These are phyloP conservation scores for Jackrogersella minutella DNA, from an alignment of 495 filamentous ascomycete genomes.

Conservation along the genomic window DNA sequence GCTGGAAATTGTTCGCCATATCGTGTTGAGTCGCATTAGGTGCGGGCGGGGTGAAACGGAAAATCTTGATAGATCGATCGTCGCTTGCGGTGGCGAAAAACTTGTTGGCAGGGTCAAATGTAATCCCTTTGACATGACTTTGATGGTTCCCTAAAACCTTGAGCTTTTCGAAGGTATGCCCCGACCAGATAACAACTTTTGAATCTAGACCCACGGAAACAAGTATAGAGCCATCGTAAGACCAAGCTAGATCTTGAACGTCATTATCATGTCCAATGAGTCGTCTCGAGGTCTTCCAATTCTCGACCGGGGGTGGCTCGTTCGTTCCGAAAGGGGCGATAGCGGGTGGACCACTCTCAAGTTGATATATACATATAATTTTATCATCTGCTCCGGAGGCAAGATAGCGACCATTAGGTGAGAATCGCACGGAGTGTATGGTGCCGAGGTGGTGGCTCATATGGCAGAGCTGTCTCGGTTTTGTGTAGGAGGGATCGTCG, in stretches of 20 bases:
- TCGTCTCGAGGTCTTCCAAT: slow-evolving; percentile 92
- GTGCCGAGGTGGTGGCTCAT: slow-evolving; percentile 98
- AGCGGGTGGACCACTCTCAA: slow-evolving; percentile 80
- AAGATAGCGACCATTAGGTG: slow-evolving; percentile 88
- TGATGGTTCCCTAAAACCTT: slow-evolving; percentile 91
- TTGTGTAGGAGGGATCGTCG: slow-evolving; percentile 69
- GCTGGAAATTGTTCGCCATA: slow-evolving; percentile 91
- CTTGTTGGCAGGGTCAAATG: slow-evolving; percentile 98
- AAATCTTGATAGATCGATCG: slow-evolving; percentile 95
- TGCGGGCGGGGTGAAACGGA: slow-evolving; percentile 87
- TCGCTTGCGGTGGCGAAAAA: slow-evolving; percentile 99
- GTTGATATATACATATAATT: slow-evolving; percentile 93
- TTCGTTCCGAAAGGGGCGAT: slow-evolving; percentile 70
- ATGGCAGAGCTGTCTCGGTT: slow-evolving; percentile 93
- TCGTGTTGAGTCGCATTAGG: slow-evolving; percentile 95
- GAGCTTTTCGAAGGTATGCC: slow-evolving; percentile 96
- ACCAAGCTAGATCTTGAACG: slow-evolving; percentile 98
- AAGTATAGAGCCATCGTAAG: slow-evolving; percentile 91
- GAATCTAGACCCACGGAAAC: slow-evolving; percentile 97
- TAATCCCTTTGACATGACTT: slow-evolving; percentile 97
- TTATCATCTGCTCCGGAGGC: slow-evolving; percentile 98
- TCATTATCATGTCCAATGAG: slow-evolving; percentile 98
- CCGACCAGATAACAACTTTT: slow-evolving; percentile 97
- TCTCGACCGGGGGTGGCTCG: slow-evolving; percentile 91
- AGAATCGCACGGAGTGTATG: slow-evolving; percentile 96